Conservation (phyloP, 1,139 yeast genomes). For the Arxiozyma slooffiae region DNA sequence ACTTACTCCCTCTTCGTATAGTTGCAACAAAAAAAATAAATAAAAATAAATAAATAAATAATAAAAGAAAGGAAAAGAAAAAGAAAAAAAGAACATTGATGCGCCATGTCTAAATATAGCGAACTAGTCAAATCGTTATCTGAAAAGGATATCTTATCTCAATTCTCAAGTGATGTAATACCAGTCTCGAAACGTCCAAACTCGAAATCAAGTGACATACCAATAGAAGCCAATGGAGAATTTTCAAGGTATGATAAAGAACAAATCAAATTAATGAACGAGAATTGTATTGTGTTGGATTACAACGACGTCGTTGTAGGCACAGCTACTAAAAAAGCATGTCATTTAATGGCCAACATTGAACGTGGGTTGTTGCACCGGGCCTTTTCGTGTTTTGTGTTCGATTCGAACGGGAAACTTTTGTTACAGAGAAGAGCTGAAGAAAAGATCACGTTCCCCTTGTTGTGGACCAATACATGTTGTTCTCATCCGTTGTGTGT, state of each 20-base stretch:
- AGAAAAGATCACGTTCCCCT: conserved; percentile 92
- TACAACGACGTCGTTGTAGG: conserved; percentile 81
- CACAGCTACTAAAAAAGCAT: conserved; percentile 85
- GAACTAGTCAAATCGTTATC: conserved; percentile 45
- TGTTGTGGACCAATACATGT: conserved; percentile 97
- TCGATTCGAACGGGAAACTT: conserved; percentile 65
- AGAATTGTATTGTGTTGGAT: conserved; percentile 87
- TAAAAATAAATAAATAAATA: no score
- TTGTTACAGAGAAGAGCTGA: conserved; percentile 89
- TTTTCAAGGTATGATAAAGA: conserved; percentile 86
- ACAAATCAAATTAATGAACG: conserved; percentile 91
- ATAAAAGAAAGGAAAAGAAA: no score
- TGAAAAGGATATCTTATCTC: conserved; percentile 40
- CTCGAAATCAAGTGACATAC: conserved; percentile 23
- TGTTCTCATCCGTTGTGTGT: conserved; percentile 94
- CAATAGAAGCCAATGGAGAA: background rate
- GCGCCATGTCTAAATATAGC: conserved; percentile 32
- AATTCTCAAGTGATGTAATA: conserved; percentile 50
- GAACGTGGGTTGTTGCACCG: conserved; percentile 79
- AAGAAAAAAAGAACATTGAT: no score
- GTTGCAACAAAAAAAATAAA: no score
- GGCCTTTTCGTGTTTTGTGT: conserved; percentile 88
- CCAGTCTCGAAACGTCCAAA: conserved; percentile 30
- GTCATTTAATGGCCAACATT: conserved; percentile 85
- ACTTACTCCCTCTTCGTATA: no score